phyloP scores from a whole-genome alignment of 305 asterid genomes.

The Plantago rigida region DNA sequence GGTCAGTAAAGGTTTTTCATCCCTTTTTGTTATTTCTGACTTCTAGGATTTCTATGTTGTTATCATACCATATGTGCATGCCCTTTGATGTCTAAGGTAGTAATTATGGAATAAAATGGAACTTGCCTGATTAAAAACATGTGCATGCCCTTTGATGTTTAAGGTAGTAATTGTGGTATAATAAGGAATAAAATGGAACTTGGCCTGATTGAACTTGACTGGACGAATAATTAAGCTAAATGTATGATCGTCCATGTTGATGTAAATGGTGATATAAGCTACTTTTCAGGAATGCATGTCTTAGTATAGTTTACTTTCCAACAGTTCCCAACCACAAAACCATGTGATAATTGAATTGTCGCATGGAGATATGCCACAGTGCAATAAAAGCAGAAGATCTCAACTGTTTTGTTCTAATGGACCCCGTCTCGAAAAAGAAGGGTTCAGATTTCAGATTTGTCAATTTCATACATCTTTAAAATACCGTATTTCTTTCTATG shows the following conservation, averaged over 20 bases:
- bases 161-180: background rate
- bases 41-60: background rate
- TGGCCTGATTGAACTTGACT: background rate
- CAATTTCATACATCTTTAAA: background rate
- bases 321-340: too few relatives aligned
- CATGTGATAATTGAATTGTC: too few relatives aligned
- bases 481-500: background rate
- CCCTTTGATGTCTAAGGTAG: background rate
- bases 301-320: too few relatives aligned
- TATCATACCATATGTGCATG: background rate
- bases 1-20: slow-evolving; percentile 34
- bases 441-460: background rate
- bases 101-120: background rate
- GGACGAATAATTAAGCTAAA: background rate
- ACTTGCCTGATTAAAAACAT: background rate
- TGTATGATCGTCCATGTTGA: background rate
- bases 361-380: too few relatives aligned
- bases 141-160: background rate
- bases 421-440: background rate
- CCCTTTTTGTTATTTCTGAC: background rate
- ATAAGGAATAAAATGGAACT: background rate
- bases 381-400: background rate
- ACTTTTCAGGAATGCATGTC: background rate
- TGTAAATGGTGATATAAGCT: background rate
- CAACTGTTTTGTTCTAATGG: background rate